phyloP scores from a whole-genome alignment of 352 stramenopile species.

The Pythium monospermum region DNA sequence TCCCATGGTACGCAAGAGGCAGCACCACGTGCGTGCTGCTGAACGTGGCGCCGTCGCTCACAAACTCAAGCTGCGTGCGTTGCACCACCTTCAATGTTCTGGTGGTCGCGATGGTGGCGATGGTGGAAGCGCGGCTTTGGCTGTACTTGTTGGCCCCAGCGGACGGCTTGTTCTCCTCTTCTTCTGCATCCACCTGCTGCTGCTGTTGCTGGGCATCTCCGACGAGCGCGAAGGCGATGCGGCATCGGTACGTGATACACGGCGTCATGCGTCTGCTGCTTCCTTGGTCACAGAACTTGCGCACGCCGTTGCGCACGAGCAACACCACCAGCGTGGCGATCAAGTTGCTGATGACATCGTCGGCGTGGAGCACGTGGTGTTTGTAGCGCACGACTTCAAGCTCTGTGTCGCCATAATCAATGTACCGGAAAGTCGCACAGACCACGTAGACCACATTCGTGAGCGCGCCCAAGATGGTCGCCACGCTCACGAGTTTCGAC shows the following conservation, averaged over 20 bases:
- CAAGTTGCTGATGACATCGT: slow-evolving; percentile 12
- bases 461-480: neutral
- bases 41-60: neutral
- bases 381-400: slow-evolving; percentile 10
- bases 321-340: slow-evolving; percentile 15
- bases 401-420: slow-evolving; percentile 11
- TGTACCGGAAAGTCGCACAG: slow-evolving; percentile 6
- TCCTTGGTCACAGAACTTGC: slow-evolving; percentile 9
- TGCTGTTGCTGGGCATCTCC: too few relatives aligned
- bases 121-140: neutral
- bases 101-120: neutral
- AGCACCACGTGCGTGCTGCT: neutral
- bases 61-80: neutral
- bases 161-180: too few relatives aligned
- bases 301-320: slow-evolving; percentile 14
- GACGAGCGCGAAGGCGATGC: neutral
- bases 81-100: neutral
- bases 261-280: neutral
- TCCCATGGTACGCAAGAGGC: neutral
- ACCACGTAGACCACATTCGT: neutral
- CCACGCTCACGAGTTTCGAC: neutral
- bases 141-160: too few relatives aligned
- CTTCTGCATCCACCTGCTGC: too few relatives aligned
- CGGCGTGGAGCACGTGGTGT: slow-evolving; percentile 6
- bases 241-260: slow-evolving; percentile 16